phyloP scores from a whole-genome alignment of 2,329 filamentous ascomycete species.

The Arachnopeziza araneosa region DNA sequence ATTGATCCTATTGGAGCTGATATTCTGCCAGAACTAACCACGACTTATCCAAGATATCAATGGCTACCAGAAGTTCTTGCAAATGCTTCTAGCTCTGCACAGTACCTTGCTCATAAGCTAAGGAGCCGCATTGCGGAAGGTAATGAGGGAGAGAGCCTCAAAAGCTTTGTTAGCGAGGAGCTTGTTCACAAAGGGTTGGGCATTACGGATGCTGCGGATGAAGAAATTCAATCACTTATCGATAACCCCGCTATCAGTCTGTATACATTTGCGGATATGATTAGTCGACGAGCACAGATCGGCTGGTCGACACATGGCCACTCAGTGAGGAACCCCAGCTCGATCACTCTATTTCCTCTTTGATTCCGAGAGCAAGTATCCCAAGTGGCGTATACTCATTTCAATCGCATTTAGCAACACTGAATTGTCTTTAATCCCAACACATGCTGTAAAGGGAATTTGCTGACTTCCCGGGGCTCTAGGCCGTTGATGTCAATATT shows the following conservation, averaged over 20 bases:
- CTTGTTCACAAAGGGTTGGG: conserved; percentile 69
- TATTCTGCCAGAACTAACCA: conserved; percentile 43
- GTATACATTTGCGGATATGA: conserved; percentile 70
- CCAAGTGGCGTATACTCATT: no score
- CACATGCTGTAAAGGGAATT: no score
- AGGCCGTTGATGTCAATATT: conserved; percentile 85
- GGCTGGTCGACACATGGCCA: conserved; percentile 96
- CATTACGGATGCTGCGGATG: conserved; percentile 64
- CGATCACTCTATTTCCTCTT: no score
- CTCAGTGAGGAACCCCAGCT: conserved; percentile 41
- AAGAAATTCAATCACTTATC: conserved; percentile 65
- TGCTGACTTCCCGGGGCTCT: no score
- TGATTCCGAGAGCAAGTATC: no score
- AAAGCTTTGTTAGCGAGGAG: conserved; percentile 59
- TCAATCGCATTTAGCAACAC: no score
- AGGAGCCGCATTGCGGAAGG: conserved; percentile 45
- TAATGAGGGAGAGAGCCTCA: conserved; percentile 34
- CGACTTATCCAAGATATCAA: conserved; percentile 59
- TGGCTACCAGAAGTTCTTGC: conserved; percentile 83
- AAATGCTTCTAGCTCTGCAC: conserved; percentile 70
- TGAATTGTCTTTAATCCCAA: no score
- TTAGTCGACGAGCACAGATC: conserved; percentile 80
- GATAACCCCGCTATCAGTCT: conserved; percentile 49
- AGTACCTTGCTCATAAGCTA: conserved; percentile 62
- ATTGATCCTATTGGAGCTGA: neutral